Evolutionary conservation across 345 rosid genomes (phyloP).

Genomic region (Gossypium sturtianum): DNA sequence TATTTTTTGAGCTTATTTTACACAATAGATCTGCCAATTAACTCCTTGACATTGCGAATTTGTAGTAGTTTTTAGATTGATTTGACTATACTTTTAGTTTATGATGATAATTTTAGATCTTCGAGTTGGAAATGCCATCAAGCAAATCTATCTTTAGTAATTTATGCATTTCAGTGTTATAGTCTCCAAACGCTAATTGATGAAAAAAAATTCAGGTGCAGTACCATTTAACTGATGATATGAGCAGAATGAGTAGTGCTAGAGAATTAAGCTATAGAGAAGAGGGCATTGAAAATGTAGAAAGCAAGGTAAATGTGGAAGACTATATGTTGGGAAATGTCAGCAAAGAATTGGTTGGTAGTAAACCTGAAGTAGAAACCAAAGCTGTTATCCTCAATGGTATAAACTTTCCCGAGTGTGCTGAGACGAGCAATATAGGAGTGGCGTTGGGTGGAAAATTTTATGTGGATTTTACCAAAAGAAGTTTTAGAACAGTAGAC

Average conservation of each 20-base stretch:
- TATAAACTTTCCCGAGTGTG: constrained; percentile 18
- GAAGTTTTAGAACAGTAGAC: constrained; percentile 12
- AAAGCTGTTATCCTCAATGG: constrained; percentile 12
- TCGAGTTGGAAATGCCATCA: background rate
- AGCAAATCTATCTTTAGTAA: background rate
- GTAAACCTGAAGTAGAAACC: constrained; percentile 23
- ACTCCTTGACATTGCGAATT: background rate
- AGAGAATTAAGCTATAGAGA: constrained; percentile 15
- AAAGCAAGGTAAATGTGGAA: constrained; percentile 12
- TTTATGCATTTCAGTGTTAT: background rate
- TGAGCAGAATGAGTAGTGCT: constrained; percentile 13
- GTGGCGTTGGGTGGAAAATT: constrained; percentile 11
- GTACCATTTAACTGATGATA: constrained; percentile 19
- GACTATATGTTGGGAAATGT: background rate
- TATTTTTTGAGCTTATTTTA: constrained; percentile 8
- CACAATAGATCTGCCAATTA: background rate
- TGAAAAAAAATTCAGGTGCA: constrained; percentile 27
- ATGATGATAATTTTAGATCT: background rate
- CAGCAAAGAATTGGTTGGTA: constrained; percentile 14
- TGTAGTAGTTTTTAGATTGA: constrained; percentile 4
- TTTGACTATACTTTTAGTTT: constrained; percentile 2
- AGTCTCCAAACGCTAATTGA: background rate
- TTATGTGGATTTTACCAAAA: constrained; percentile 9
- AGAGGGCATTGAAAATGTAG: constrained; percentile 7
- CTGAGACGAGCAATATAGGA: constrained; percentile 11